These are phyloP conservation scores for Saccharomycopsis sp. DNA, from an alignment of 805 yeast genomes.

Conservation along the genomic window DNA sequence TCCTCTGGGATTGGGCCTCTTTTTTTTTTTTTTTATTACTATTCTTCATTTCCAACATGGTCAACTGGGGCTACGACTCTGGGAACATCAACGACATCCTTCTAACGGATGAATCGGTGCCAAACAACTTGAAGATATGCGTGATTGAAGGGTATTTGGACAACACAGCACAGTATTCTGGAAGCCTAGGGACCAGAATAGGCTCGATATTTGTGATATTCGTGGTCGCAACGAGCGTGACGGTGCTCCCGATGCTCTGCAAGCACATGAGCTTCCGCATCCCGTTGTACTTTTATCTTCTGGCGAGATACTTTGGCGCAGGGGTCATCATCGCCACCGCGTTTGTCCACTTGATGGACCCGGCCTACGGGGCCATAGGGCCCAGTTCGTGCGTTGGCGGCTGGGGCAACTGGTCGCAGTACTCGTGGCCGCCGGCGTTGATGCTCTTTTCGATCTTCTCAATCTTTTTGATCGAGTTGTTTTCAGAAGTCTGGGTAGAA, in stretches of 20 bases:
- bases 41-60: constrained; percentile 11
- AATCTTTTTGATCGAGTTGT: constrained; percentile 35
- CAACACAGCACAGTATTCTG: constrained; percentile 35
- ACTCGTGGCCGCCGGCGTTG: constrained; percentile 41
- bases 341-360: constrained; percentile 55
- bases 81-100: constrained; percentile 24
- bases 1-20: too few relatives aligned
- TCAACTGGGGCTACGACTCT: constrained; percentile 25
- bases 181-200: constrained; percentile 37
- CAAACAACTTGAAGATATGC: constrained; percentile 34
- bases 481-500: constrained; percentile 33
- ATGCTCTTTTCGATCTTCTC: constrained; percentile 32
- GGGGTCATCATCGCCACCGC: constrained; percentile 76
- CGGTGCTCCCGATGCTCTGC: constrained; percentile 38
- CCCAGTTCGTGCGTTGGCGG: constrained; percentile 22
- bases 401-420: constrained; percentile 24
- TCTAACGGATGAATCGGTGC: constrained; percentile 25
- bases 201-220: constrained; percentile 57
- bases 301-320: constrained; percentile 49
- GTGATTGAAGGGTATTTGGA: constrained; percentile 34
- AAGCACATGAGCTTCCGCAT: constrained; percentile 33
- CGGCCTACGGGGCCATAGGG: constrained; percentile 34
- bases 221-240: constrained; percentile 37
- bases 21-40: too few relatives aligned
- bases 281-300: constrained; percentile 30